phyloP scores from a whole-genome alignment of 2,329 filamentous ascomycete genomes.

The Emergomyces pasteurianus region DNA sequence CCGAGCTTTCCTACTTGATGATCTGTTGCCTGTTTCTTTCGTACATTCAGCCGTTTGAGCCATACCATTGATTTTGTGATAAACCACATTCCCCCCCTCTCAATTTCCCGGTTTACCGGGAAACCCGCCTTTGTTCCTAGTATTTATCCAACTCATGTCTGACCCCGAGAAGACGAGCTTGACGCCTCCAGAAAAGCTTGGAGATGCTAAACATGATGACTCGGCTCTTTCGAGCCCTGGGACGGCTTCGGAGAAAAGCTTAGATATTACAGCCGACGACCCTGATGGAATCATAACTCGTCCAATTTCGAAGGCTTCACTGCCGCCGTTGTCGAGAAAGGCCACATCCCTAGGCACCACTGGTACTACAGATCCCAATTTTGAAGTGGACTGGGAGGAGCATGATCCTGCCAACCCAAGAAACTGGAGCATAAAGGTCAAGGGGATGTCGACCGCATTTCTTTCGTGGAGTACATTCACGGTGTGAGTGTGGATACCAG shows the following conservation, averaged over 20 bases:
- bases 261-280: conserved; percentile 11
- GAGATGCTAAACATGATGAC: neutral
- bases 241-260: conserved; percentile 16
- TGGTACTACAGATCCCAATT: conserved; percentile 44
- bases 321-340: conserved; percentile 27
- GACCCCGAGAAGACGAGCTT: conserved; percentile 8
- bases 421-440: conserved; percentile 54
- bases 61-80: neutral
- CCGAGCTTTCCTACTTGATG: neutral
- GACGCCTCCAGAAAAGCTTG: conserved; percentile 14
- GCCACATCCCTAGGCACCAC: conserved; percentile 36
- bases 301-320: conserved; percentile 16
- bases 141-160: conserved; percentile 14
- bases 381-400: conserved; percentile 61
- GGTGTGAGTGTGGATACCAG: conserved; percentile 31
- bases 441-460: conserved; percentile 41
- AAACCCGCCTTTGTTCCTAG: neutral
- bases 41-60: neutral
- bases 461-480: conserved; percentile 47
- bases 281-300: conserved; percentile 17
- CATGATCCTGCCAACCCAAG: conserved; percentile 53
- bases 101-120: neutral
- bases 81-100: neutral
- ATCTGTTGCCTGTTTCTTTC: neutral
- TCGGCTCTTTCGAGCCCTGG: conserved; percentile 5